Conservation (phyloP, 2,329 filamentous ascomycete genomes). For the Karstenula rhodostoma region DNA sequence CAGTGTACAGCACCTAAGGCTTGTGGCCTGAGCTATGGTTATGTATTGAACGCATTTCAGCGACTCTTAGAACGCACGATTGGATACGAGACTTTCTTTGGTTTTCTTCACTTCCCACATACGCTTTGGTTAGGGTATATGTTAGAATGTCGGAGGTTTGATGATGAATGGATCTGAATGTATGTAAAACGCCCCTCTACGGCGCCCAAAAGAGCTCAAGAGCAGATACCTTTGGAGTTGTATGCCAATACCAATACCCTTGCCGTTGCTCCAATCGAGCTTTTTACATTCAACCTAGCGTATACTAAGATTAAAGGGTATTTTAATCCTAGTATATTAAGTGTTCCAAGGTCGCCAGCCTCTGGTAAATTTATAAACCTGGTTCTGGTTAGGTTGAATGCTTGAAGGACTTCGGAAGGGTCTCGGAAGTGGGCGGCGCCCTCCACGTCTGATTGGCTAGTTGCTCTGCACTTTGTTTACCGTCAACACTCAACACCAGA, state of each 20-base stretch:
- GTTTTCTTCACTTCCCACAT: background rate
- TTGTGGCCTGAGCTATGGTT: slow-evolving; percentile 8
- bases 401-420: slow-evolving; percentile 2
- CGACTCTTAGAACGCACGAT: slow-evolving; percentile 25
- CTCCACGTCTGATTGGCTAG: slow-evolving; percentile 29
- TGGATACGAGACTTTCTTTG: slow-evolving; percentile 2
- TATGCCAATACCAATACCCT: slow-evolving; percentile 3
- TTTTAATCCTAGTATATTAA: too few relatives aligned
- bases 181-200: slow-evolving; percentile 1
- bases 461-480: slow-evolving; percentile 37
- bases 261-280: slow-evolving; percentile 11
- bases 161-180: slow-evolving; percentile 1
- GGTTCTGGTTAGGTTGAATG: too few relatives aligned
- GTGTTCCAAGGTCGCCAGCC: too few relatives aligned
- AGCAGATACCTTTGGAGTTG: slow-evolving; percentile 4
- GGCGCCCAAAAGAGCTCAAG: slow-evolving; percentile 5
- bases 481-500: slow-evolving; percentile 31
- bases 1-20: slow-evolving; percentile 50
- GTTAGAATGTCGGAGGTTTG: background rate
- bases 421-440: slow-evolving; percentile 2
- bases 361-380: too few relatives aligned
- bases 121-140: background rate
- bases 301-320: too few relatives aligned
- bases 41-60: slow-evolving; percentile 24
- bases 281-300: background rate